phyloP scores from a whole-genome alignment of 352 stramenopile genomes.

The Phytophthora litchii region DNA sequence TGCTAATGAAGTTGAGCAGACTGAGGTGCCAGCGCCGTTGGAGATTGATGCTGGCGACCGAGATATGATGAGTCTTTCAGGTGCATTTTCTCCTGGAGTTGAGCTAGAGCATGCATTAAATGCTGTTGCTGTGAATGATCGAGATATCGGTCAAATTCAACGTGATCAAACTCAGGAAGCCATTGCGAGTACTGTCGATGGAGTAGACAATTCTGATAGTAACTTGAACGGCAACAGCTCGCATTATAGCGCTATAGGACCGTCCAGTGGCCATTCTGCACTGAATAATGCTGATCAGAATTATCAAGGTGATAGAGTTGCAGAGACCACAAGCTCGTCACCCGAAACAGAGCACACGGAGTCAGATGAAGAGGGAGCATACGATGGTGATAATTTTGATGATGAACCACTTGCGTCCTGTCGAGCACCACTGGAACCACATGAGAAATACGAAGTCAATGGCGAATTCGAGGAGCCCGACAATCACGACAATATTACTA shows the following conservation, averaged over 20 bases:
- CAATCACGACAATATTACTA: conserved; percentile 7
- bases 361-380: conserved; percentile 16
- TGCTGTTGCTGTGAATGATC: conserved; percentile 13
- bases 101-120: conserved; percentile 59
- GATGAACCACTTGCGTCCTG: conserved; percentile 31
- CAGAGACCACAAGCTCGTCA: not conserved
- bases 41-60: conserved; percentile 7
- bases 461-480: conserved; percentile 45
- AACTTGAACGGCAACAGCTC: no score
- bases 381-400: conserved; percentile 48
- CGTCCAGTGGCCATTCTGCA: not conserved
- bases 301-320: not conserved
- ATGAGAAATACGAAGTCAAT: conserved; percentile 14
- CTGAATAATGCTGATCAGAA: not conserved
- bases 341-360: not conserved
- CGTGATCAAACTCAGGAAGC: not conserved
- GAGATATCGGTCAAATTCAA: not conserved
- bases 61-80: conserved; percentile 38
- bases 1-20: not conserved
- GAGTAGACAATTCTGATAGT: not conserved
- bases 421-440: not conserved
- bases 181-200: not conserved
- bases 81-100: conserved; percentile 58
- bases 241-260: not conserved
- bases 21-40: conserved; percentile 12